Evolutionary conservation across 495 filamentous ascomycete species (phyloP).

Genomic region (Recurvomyces mirabilis): DNA sequence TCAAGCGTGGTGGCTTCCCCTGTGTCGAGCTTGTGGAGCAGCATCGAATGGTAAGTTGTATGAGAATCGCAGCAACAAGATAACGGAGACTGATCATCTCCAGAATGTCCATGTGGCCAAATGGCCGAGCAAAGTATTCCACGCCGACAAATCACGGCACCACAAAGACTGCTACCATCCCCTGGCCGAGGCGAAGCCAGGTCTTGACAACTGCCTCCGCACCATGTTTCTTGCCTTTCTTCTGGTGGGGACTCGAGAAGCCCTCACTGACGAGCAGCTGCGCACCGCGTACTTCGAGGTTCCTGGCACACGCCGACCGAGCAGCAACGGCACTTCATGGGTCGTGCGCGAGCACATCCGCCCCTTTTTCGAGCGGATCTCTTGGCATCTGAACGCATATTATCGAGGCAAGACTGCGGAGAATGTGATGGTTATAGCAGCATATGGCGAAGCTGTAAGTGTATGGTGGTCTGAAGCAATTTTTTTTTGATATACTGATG

Average conservation of each 20-base stretch:
- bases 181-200: too few relatives aligned
- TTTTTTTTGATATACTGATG: not conserved
- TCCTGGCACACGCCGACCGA: not conserved
- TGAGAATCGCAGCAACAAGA: too few relatives aligned
- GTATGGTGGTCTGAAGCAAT: not conserved
- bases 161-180: too few relatives aligned
- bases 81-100: too few relatives aligned
- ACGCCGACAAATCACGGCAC: too few relatives aligned
- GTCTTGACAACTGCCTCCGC: too few relatives aligned
- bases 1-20: slow-evolving; percentile 3
- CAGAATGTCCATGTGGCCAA: too few relatives aligned
- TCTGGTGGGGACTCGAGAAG: too few relatives aligned
- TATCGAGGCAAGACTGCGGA: slow-evolving; percentile 1
- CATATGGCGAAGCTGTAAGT: slow-evolving; percentile 9
- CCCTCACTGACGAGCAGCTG: too few relatives aligned
- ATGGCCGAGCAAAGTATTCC: too few relatives aligned
- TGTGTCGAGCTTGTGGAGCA: slow-evolving; percentile 4
- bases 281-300: slow-evolving; percentile 2
- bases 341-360: slow-evolving; percentile 6
- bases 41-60: slow-evolving; percentile 2
- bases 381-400: not conserved
- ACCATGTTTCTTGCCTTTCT: too few relatives aligned
- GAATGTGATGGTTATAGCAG: slow-evolving; percentile 11
- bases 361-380: slow-evolving; percentile 6
- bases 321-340: slow-evolving; percentile 2